Conservation (phyloP, 495 filamentous ascomycete species). For the Podospora fimiseda region DNA sequence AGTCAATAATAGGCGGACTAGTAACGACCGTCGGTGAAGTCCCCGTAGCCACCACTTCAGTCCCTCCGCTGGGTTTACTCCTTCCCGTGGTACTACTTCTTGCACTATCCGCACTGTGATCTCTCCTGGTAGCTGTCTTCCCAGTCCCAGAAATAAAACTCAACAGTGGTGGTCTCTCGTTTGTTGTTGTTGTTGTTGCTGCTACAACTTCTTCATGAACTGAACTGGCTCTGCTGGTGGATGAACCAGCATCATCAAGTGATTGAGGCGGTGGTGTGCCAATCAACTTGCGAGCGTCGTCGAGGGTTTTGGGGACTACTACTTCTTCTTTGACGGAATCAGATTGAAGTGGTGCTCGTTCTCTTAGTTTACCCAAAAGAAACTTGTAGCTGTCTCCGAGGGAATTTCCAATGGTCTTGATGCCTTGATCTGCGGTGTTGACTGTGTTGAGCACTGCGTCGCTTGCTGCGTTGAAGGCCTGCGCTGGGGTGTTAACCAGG, state of each 20-base stretch:
- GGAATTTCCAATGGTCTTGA: conserved; percentile 83
- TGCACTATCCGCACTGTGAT: conserved; percentile 69
- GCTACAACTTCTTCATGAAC: conserved; percentile 25
- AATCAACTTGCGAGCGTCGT: conserved; percentile 84
- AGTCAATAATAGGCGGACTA: conserved; percentile 62
- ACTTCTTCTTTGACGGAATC: conserved; percentile 34
- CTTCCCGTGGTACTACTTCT: conserved; percentile 49
- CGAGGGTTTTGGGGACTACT: conserved; percentile 76
- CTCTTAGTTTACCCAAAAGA: conserved; percentile 80
- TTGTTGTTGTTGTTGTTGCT: conserved; percentile 20
- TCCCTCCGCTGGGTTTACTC: too few species aligned
- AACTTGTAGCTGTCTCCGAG: conserved; percentile 91
- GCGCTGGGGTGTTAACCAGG: conserved; percentile 74
- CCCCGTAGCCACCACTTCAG: conserved; percentile 3
- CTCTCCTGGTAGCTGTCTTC: conserved; percentile 48
- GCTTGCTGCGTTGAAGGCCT: conserved; percentile 71
- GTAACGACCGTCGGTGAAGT: conserved; percentile 25
- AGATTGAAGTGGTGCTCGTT: conserved; percentile 46
- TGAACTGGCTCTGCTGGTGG: conserved; percentile 35
- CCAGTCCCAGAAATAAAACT: conserved; percentile 52
- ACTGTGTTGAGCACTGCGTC: conserved; percentile 80
- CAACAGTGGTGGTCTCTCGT: conserved; percentile 37
- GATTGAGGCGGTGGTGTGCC: conserved; percentile 53
- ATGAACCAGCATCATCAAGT: conserved; percentile 44
- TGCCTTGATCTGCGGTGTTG: conserved; percentile 77